Base-by-base conservation (phyloP, 345 rosid genomes). In the Raphanus sativus region DNA sequence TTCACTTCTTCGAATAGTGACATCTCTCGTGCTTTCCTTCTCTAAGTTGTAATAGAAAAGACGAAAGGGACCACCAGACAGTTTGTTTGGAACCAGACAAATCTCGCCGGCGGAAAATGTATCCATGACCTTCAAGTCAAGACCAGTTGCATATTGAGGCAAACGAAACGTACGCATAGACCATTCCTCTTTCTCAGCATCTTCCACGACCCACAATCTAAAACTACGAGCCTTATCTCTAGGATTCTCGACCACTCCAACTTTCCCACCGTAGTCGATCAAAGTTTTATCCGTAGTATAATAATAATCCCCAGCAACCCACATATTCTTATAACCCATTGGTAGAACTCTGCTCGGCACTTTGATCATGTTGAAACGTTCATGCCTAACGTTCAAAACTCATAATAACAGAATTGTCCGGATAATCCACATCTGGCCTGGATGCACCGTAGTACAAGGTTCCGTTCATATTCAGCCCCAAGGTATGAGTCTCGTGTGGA, bases 1-100 rank as follows among this genome's bases (percentile, higher is more conserved):
- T 11, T 3, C 50, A 40, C n/a, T 11, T 40, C 48, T 42, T 75
- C 29, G 40, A 58, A 58, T 7, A 1, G 6, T 12, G 60, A 56
- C 60, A 17, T 5, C 17, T 58, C 60, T 75, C 24, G 58, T 66
- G 48, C 60, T 36, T 3, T 67, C 17, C n/a, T 4, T 30, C 11
- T 58, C 30, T 45, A 75, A 59, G 32, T 17, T 75, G 60, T 59
- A 67, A 75, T 28, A 67, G 67, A 16, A 42, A 1, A 75, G 65
- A 67, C 30, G 7, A 29, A 75, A 40, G 0, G 73, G 78, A 40
- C 13, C 33, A 5, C 21, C 60, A 3, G 59, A 40, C 4, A 56
- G 12, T 2, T 15, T 1, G 17, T 3, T 56, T 4, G 45, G 42
- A 74, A 55, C 72, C 2, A 66, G 40, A 40, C 67, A 67, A 30